Evolutionary conservation across 1,139 yeast genomes (phyloP).

Genomic region (Eremothecium cymbalariae): DNA sequence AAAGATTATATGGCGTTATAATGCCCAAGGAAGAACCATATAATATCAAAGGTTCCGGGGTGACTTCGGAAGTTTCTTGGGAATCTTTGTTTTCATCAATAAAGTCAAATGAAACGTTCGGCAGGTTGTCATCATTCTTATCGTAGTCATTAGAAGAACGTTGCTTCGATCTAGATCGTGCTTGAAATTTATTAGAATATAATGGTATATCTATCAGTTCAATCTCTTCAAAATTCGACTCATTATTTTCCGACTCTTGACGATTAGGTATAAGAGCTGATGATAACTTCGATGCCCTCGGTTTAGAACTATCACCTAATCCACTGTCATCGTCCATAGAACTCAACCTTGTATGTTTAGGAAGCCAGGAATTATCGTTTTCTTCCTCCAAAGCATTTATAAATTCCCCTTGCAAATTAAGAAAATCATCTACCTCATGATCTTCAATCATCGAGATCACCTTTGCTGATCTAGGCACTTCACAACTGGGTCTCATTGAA

Average conservation of each 20-base stretch:
- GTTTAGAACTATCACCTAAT: background rate
- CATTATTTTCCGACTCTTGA: background rate
- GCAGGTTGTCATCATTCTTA: background rate
- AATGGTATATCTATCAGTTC: slow-evolving; percentile 1
- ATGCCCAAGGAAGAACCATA: slow-evolving; percentile 38
- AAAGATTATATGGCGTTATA: slow-evolving; percentile 31
- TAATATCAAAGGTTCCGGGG: slow-evolving; percentile 14
- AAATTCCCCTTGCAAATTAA: slow-evolving; percentile 28
- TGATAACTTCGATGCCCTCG: background rate
- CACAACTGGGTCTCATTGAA: slow-evolving; percentile 1
- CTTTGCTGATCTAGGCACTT: slow-evolving; percentile 5
- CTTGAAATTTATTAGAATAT: background rate
- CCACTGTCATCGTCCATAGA: slow-evolving; percentile 1
- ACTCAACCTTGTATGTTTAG: slow-evolving; percentile 14
- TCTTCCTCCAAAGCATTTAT: slow-evolving; percentile 22
- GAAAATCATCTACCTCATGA: slow-evolving; percentile 30
- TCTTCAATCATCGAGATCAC: slow-evolving; percentile 16
- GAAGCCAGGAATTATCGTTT: slow-evolving; percentile 25
- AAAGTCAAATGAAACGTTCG: background rate
- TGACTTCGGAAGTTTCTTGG: slow-evolving; percentile 3
- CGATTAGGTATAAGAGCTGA: background rate
- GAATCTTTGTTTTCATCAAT: background rate
- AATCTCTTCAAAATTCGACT: slow-evolving; percentile 4
- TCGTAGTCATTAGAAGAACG: background rate
- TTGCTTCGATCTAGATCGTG: background rate